phyloP scores from a whole-genome alignment of 495 filamentous ascomycete species.

The Pyronema domesticum region DNA sequence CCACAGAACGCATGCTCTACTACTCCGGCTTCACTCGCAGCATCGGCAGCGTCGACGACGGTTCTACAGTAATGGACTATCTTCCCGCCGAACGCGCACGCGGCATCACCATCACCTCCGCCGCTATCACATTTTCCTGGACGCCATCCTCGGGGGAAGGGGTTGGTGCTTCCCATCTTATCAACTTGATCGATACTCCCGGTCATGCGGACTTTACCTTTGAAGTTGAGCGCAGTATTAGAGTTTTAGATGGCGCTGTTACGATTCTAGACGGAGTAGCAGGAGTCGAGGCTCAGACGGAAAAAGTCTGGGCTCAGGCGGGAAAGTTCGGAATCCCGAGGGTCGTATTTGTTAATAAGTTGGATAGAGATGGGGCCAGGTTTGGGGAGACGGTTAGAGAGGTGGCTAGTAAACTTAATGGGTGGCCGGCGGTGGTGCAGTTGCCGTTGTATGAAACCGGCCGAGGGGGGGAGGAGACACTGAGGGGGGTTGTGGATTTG shows the following conservation, averaged over 20 bases:
- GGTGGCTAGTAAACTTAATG: slow-evolving; percentile 56
- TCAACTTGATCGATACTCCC: slow-evolving; percentile 95
- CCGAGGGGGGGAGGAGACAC: slow-evolving; percentile 43
- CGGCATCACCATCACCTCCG: slow-evolving; percentile 96
- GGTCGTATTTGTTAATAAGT: slow-evolving; percentile 84
- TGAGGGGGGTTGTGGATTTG: slow-evolving; percentile 71
- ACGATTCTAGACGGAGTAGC: slow-evolving; percentile 94
- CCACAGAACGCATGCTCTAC: slow-evolving; percentile 97
- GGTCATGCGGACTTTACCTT: slow-evolving; percentile 98
- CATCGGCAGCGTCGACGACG: slow-evolving; percentile 87
- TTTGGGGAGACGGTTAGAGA: slow-evolving; percentile 78
- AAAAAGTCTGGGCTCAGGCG: slow-evolving; percentile 90
- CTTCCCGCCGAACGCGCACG: slow-evolving; percentile 81
- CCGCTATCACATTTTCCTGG: slow-evolving; percentile 92
- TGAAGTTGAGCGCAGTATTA: slow-evolving; percentile 82
- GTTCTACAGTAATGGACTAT: slow-evolving; percentile 95
- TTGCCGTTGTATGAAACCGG: slow-evolving; percentile 67
- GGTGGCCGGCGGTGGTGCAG: slow-evolving; percentile 81
- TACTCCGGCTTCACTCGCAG: slow-evolving; percentile 79
- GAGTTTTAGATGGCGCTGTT: slow-evolving; percentile 84
- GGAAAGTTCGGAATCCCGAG: slow-evolving; percentile 69
- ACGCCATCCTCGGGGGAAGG: slow-evolving; percentile 30
- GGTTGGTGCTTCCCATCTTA: slow-evolving; percentile 36
- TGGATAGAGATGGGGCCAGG: slow-evolving; percentile 83
- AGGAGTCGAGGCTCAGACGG: slow-evolving; percentile 94